phyloP scores from a whole-genome alignment of 139 green algal genomes.

The Tetradesmus obliquus region DNA sequence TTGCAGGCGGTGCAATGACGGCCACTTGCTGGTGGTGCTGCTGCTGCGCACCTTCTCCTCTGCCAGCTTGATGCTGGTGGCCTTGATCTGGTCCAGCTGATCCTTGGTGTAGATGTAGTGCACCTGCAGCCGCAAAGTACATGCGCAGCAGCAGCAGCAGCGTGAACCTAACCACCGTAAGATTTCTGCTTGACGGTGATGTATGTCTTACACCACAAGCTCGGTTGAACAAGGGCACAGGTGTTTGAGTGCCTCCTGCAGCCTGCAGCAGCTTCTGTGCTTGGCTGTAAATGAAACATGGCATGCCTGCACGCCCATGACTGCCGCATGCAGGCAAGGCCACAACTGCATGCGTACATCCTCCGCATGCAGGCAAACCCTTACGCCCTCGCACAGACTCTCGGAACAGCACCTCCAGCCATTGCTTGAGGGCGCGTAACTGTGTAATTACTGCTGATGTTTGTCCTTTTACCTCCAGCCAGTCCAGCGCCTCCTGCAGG shows the following conservation, averaged over 20 bases:
- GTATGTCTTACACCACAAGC: background rate
- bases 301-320: background rate
- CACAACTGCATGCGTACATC: background rate
- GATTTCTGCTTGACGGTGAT: background rate
- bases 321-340: background rate
- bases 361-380: background rate
- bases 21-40: background rate
- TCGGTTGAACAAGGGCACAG: too few species aligned
- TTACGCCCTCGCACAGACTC: background rate
- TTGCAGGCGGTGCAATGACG: background rate
- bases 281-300: too few species aligned
- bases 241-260: too few species aligned
- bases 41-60: background rate
- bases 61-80: background rate
- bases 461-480: conserved; percentile 47
- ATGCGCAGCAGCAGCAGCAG: background rate
- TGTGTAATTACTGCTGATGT: background rate
- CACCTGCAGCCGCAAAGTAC: conserved; percentile 4
- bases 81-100: conserved; percentile 33
- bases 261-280: too few species aligned
- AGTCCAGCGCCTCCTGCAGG: conserved; percentile 56
- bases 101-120: conserved; percentile 61
- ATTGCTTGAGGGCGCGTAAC: background rate
- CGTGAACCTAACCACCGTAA: background rate
- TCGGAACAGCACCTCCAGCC: background rate